Conservation (phyloP, 2,329 filamentous ascomycete species). For the Paraconiothyrium sp. region DNA sequence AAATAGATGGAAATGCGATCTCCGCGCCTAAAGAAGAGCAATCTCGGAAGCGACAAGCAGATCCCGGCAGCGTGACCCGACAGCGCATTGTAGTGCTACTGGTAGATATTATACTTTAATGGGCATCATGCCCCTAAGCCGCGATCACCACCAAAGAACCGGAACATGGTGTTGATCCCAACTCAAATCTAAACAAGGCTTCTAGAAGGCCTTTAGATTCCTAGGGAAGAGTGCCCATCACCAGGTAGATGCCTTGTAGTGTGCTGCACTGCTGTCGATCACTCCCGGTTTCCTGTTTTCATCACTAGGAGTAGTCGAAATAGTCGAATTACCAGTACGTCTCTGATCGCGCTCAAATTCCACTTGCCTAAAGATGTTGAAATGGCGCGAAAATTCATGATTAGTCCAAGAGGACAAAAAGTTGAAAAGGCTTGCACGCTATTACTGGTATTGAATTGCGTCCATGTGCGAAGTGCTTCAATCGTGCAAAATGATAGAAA, state of each 20-base stretch:
- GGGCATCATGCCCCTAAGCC: not conserved
- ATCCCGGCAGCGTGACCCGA: conserved; percentile 1
- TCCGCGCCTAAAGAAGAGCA: conserved; percentile 8
- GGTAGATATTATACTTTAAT: too few species aligned
- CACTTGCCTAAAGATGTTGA: too few species aligned
- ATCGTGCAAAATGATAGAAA: too few species aligned
- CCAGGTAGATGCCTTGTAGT: not conserved
- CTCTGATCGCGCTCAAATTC: too few species aligned
- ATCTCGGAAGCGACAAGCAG: not conserved
- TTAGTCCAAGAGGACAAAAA: too few species aligned
- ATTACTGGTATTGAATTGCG: too few species aligned
- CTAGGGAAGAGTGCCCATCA: not conserved
- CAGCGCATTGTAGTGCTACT: too few species aligned
- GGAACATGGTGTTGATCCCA: not conserved
- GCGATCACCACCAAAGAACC: not conserved
- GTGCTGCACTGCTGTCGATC: not conserved
- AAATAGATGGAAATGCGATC: not conserved
- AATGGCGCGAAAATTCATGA: too few species aligned
- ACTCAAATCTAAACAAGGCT: not conserved
- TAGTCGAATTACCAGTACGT: too few species aligned
- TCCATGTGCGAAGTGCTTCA: too few species aligned
- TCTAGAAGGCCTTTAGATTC: not conserved
- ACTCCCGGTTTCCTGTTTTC: not conserved
- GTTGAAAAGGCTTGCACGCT: too few species aligned
- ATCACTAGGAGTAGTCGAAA: not conserved